Evolutionary conservation across 2,329 filamentous ascomycete genomes (phyloP), one percentile per base, ranked within the genome.

Genomic region (Thelonectria olida): DNA sequence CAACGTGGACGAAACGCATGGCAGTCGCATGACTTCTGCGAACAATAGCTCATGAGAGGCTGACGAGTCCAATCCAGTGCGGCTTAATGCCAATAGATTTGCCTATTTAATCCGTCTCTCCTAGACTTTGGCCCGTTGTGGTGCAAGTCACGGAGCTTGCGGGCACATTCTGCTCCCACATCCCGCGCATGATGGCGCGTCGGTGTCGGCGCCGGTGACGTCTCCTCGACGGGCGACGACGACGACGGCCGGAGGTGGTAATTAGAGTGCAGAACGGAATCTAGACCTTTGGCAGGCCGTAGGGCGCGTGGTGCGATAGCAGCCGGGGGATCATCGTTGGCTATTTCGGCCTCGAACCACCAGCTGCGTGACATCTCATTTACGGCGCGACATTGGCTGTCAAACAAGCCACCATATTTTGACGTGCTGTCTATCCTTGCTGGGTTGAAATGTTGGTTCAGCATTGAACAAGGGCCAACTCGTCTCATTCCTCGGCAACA

Each of bases 401-500:
- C 23, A n/a, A 13, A 44, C 38, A 51, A 52, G 51, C 58, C 52
- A 56, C 51, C 44, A 44, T 22, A 48, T 53, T 19, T 58, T 38
- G 42, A 34, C n/a, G 15, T 50, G 23, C 39, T 3, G 17, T 27
- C 13, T 9, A 47, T 6, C n/a, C 12, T 19, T 20, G 23, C 15
- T 44, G 22, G 39, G 38, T n/a, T 28, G 19, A 41, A 23, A 31
- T 55, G 34, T 34, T 22, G 17, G 15, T 20, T 19, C 15, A 41
- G 20, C 15, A 13, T 36, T 13, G 47, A 31, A 20, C 25, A 10
- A 44, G 12, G 52, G 42, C 12, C 4, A 19, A 13, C 17, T 44
- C 54, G n/a, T 52, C 19, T 47, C 48, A 58, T 54, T 58, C 38
- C 54, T 54, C 59, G 54, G 50, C 42, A 48, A 54, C 53, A 58